Evolutionary conservation across 257 asterid species (phyloP), one percentile per base, ranked within the genome.

Genomic region (Knoxia roxburghii): DNA sequence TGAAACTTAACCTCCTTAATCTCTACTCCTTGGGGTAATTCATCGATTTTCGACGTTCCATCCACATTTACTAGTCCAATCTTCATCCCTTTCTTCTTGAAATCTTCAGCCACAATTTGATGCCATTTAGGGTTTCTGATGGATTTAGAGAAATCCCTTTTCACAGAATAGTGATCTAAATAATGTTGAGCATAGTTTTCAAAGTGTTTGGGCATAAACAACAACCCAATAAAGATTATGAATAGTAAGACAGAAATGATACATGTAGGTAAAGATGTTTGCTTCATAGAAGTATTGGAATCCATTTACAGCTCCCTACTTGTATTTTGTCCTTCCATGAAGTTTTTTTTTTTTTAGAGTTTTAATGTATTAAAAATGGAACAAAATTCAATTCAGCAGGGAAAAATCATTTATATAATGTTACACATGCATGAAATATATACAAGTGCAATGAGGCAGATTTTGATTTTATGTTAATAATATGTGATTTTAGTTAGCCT

Each of bases 21-120:
- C 12, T 71, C 55, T 15, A 33, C 64, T 40, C 33, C 67, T 14
- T 48, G 65, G 30, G 49, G 61, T 45, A 78, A 27, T 35, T 53
- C 73, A 40, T 27, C 9, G 50, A 56, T 17, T 30, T 53, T 71
- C 33, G 14, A 26, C 3, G 52, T 29, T 9, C 4, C 23, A 1
- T 63, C 58, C 51, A 76, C 13, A 57, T 79, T 68, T 4, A 84
- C 76, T 7, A 78, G 13, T 46, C 85, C 89, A 37, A 84, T 77
- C 43, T 77, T 79, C 26, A 77, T 39, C 45, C 50, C 70, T 66
- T 72, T 57, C 1, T 68, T 46, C 12, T 41, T 65, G 33, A 65
- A n/a, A 29, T 73, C 40, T 48, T 53, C 59, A 14, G 76, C 54
- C 11, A 79, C 52, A 6, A 65, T 33, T 55, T 71, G 64, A 59